Base-by-base conservation (phyloP, 2,329 filamentous ascomycete genomes). In the Ceratocystis eucalypticola region DNA sequence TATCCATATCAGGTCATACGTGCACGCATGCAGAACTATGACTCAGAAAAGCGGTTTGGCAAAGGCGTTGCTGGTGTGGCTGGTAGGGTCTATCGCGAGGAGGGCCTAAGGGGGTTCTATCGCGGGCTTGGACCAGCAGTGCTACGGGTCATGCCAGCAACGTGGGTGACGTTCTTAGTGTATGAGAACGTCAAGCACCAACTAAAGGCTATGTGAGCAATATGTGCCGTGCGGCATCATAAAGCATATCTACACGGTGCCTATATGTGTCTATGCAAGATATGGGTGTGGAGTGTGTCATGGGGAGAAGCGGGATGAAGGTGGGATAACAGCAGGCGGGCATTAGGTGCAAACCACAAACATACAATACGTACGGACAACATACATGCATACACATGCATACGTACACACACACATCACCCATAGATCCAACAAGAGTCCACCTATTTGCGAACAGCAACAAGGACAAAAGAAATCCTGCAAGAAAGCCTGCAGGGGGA, bases 1-100 rank as follows among this genome's bases (percentile, higher is more conserved):
- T 99, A 97, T 74, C 94, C 94, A 1, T 96, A 96, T 74, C 94
- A 97, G 77, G 91, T 97, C 33, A 82, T 99, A 62, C 81, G 94
- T 69, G 90, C 90, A 70, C 82, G 94, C 57, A 77, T 99, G 75
- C 94, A 99, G 78, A 92, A 89, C 67, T 95, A 96, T 75, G 82
- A 94, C 74, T 89, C 91, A 2, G 86, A 88, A 59, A 79, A 82
- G 70, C 79, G 82, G 59, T 96, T 95, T 73, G 87, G 84, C 0
- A 84, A 84, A 57, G 86, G 90, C 5, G 78, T 86, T 55, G 72
- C 77, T 62, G 92, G 91, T 71, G 91, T 93, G 10, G 80, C 88
- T 66, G 74, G 73, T 67, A 85, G 88, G 76, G 85, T 95, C 37
- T 96, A 89, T 85, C 77, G 73, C 65, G 87, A 89, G 70, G 92